A percentile compares a stretch with the other conserved stretches of the same genome.
Conservation (phyloP, 1,139 yeast species). For the Candida glucosophila region DNA sequence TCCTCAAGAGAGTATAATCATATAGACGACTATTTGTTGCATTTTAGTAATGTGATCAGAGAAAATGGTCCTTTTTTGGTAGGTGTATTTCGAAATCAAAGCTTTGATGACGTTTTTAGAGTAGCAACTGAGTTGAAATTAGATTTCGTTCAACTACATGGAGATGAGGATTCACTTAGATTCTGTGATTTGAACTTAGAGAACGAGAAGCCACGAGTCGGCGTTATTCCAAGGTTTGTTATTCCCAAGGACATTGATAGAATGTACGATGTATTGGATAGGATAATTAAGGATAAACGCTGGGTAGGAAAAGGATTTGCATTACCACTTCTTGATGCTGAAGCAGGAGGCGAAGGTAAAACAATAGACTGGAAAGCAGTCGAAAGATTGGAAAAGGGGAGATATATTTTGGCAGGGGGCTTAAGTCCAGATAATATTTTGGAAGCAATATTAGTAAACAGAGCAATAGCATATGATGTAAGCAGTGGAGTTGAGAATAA, state of each 20-base stretch:
- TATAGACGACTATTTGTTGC: constrained; percentile 26
- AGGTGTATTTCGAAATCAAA: constrained; percentile 87
- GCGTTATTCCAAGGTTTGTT: constrained; percentile 69
- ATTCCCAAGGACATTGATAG: constrained; percentile 40
- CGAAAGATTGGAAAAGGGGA: constrained; percentile 26
- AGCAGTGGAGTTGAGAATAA: constrained; percentile 88
- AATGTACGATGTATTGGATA: constrained; percentile 14
- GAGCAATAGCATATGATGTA: constrained; percentile 85
- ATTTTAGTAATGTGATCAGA: constrained; percentile 19
- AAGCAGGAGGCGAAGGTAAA: constrained; percentile 87
- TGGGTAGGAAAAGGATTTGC: constrained; percentile 22
- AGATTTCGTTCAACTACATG: constrained; percentile 86
- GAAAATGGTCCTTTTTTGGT: constrained; percentile 65
- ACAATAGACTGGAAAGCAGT: constrained; percentile 57
- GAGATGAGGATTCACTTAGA: constrained; percentile 59
- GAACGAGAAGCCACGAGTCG: constrained; percentile 20
- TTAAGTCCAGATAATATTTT: constrained; percentile 64
- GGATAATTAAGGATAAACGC: constrained; percentile 5
- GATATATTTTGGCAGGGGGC: constrained; percentile 82
- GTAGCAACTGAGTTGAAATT: constrained; percentile 41
- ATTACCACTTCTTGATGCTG: constrained; percentile 72
- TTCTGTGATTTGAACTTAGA: constrained; percentile 26
- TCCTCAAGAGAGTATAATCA: constrained; percentile 9
- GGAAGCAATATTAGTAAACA: constrained; percentile 34
- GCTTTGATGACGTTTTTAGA: constrained; percentile 48